Evolutionary conservation across 192 early-diverging fungal genomes (phyloP).

Genomic region (Phlyctochytrium arcticum): DNA sequence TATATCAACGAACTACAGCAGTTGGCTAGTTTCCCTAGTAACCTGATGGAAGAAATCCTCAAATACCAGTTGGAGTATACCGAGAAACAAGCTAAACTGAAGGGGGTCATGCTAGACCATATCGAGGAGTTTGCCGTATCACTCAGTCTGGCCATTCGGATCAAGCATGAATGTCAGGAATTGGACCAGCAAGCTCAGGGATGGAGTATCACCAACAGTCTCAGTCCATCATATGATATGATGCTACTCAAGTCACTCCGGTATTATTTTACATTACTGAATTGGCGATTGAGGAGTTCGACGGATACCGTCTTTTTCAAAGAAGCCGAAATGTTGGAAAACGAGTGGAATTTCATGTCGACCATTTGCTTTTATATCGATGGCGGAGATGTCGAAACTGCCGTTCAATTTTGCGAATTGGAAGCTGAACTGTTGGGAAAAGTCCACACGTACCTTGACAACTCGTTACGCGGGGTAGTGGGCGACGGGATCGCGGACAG

Average conservation of each 20-base stretch:
- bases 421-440: conserved; percentile 36
- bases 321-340: conserved; percentile 76
- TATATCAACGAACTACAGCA: conserved; percentile 62
- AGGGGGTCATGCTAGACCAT: conserved; percentile 65
- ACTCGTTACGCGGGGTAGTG: conserved; percentile 2
- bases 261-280: conserved; percentile 75
- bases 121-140: conserved; percentile 75
- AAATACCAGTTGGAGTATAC: conserved; percentile 65
- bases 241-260: conserved; percentile 67
- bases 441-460: conserved; percentile 21
- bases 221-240: conserved; percentile 63
- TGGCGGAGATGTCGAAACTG: conserved; percentile 69
- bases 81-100: conserved; percentile 53
- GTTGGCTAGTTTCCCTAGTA: conserved; percentile 72
- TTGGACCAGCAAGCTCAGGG: conserved; percentile 54
- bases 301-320: conserved; percentile 45
- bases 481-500: not conserved
- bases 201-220: conserved; percentile 60
- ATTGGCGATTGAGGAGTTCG: conserved; percentile 59
- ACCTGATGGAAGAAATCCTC: conserved; percentile 77
- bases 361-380: conserved; percentile 66
- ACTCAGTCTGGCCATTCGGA: conserved; percentile 63
- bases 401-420: conserved; percentile 63
- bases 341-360: conserved; percentile 77
- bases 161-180: conserved; percentile 67